Evolutionary conservation across 2,329 filamentous ascomycete species (phyloP).

Genomic region (Botrytis deweyae): DNA sequence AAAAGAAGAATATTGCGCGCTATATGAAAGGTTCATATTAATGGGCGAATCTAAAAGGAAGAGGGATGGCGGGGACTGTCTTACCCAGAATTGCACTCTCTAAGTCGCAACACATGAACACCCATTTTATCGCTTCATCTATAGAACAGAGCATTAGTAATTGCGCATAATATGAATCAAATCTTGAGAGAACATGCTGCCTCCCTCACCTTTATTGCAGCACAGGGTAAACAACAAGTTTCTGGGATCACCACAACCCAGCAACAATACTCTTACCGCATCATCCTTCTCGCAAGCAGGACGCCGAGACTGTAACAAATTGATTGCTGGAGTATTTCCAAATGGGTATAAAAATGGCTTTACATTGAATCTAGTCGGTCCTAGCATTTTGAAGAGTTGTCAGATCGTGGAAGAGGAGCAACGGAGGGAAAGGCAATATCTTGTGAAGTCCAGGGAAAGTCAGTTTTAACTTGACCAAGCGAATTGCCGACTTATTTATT

Average conservation of each 20-base stretch:
- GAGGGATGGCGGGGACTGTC: background rate
- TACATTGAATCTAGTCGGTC: constrained; percentile 1
- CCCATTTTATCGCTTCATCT: constrained; percentile 5
- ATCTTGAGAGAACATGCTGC: background rate
- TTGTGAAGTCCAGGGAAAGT: background rate
- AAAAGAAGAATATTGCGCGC: constrained; percentile 22
- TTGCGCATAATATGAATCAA: fast-evolving
- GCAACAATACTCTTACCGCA: constrained; percentile 17
- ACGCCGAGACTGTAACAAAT: constrained; percentile 16
- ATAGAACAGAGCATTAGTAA: background rate
- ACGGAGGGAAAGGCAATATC: background rate
- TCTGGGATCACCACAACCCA: constrained; percentile 26
- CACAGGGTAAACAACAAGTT: constrained; percentile 25
- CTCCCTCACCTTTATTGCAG: constrained; percentile 8
- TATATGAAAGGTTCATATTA: background rate
- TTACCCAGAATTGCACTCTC: constrained; percentile 9
- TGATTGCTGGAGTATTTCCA: constrained; percentile 24
- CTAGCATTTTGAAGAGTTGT: background rate
- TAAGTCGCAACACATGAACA: constrained; percentile 6
- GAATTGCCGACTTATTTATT: background rate
- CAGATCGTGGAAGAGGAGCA: too few species aligned
- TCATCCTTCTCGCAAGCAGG: background rate
- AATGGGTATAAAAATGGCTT: constrained; percentile 20
- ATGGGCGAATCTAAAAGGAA: background rate
- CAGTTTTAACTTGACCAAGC: background rate